Base-by-base conservation (phyloP, 1,284 basidiomycete genomes). In the Xerocomus cyaneibrunnescens region DNA sequence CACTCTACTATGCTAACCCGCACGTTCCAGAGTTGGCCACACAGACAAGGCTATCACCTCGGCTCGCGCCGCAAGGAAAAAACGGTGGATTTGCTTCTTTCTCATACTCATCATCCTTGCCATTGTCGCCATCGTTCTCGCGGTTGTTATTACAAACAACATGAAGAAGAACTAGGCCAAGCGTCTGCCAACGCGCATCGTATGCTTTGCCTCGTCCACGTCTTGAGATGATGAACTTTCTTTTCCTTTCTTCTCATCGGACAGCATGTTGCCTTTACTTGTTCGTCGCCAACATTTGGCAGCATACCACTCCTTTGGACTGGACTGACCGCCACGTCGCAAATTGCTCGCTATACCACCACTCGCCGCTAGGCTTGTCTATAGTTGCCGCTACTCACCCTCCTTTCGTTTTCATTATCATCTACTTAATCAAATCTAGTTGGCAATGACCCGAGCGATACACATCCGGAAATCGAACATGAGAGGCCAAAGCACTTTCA, bases 31-130 rank as follows among this genome's bases (percentile, higher is more conserved):
- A 54, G 73, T 93, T 53, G 75, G 78, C 51, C 88, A 96, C 67
- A 92, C 90, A 6, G 86, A 87, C 57, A 92, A 90, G 65, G 96
- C 95, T 7, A 87, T 96, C 37, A 76, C 76, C 27, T 93, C 89
- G 41, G 96, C 96, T n/a, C 80, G 87, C 35, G 82, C 87, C 38
- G 94, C 94, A 22, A 85, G 96, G 56, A 92, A 88, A 74, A 98
- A 97, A 80, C 85, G 91, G 57, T 93, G 91, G 90, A 93, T 94
- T 67, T 94, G 92, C 74, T 92, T 94, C 80, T 72, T 81, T 72
- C 83, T 90, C 64, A 69, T 72, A 17, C 86, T 79, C 51, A 58
- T 90, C 51, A 64, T 90, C 55, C 72, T 91, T 48, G 76, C 78
- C 48, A 83, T 89, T 50, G 67, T 89, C 51, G 87, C 72, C 37